Conservation (phyloP, 148 eudicot genomes). For the Chenopodium quinoa region DNA sequence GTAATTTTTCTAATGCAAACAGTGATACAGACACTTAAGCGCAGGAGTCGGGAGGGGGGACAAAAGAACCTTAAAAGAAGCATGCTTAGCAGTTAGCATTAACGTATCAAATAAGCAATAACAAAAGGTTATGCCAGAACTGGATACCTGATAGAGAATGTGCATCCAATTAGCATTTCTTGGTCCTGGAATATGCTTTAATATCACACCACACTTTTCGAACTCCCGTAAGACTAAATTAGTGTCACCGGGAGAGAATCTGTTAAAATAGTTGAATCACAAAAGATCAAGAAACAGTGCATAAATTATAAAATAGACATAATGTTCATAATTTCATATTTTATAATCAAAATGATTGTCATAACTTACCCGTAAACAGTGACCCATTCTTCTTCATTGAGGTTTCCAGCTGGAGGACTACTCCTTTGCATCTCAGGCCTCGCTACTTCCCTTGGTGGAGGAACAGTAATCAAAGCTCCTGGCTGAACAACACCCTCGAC, state of each 20-base stretch:
- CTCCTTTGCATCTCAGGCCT: constrained; percentile 79
- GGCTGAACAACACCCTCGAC: constrained; percentile 91
- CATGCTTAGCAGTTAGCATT: not conserved
- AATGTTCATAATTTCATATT: not conserved
- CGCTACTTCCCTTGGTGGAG: constrained; percentile 89
- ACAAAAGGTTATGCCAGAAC: not conserved
- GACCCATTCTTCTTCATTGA: constrained; percentile 96
- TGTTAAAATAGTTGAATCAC: constrained; percentile 14
- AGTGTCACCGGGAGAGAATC: constrained; percentile 89
- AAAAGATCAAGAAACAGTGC: not conserved
- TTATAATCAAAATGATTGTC: not conserved
- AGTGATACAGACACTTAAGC: not conserved
- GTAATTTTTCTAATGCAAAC: too few relatives aligned
- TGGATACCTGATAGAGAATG: constrained; percentile 80
- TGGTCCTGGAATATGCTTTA: constrained; percentile 93
- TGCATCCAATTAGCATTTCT: constrained; percentile 98
- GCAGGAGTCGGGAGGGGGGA: not conserved
- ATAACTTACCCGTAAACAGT: constrained; percentile 83
- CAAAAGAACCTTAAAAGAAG: not conserved
- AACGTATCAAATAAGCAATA: not conserved
- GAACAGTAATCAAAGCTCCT: constrained; percentile 75
- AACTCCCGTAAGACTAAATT: constrained; percentile 89
- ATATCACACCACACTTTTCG: constrained; percentile 84
- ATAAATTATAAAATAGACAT: not conserved
- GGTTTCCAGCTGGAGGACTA: constrained; percentile 52